A percentile compares a stretch with the other conserved stretches of the same genome.
Conservation (phyloP, 495 filamentous ascomycete genomes). For the Endocarpon pusillum region DNA sequence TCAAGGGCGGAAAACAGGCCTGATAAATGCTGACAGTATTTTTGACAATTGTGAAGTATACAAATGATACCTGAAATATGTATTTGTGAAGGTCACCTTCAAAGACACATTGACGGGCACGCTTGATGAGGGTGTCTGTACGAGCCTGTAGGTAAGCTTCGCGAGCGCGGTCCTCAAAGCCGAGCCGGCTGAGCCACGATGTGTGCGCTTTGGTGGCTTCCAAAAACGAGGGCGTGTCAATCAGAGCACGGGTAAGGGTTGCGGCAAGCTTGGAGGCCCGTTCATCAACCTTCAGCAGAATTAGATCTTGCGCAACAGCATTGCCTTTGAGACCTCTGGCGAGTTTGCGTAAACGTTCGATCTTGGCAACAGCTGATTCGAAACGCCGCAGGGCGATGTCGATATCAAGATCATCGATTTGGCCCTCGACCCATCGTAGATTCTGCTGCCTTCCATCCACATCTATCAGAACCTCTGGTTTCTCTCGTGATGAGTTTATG, state of each 20-base stretch:
- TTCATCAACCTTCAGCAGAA: conserved; percentile 76
- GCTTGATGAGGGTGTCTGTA: conserved; percentile 53
- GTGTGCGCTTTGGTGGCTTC: conserved; percentile 58
- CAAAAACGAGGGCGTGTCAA: conserved; percentile 53
- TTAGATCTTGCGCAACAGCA: conserved; percentile 67
- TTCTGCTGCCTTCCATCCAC: conserved; percentile 94
- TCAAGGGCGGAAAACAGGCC: conserved; percentile 65
- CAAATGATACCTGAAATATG: conserved; percentile 88
- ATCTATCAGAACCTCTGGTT: conserved; percentile 64
- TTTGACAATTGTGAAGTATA: conserved; percentile 85
- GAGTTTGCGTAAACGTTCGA: conserved; percentile 68
- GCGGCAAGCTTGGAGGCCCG: conserved; percentile 63
- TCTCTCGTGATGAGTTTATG: conserved; percentile 41
- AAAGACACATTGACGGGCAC: conserved; percentile 82
- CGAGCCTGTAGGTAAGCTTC: conserved; percentile 73
- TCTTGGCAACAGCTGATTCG: conserved; percentile 60
- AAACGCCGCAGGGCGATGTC: conserved; percentile 84
- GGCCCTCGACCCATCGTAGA: conserved; percentile 82
- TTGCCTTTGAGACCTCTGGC: conserved; percentile 71
- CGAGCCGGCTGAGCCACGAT: conserved; percentile 65
- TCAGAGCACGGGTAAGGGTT: conserved; percentile 53
- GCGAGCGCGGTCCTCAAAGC: conserved; percentile 76
- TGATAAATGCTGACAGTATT: conserved; percentile 84
- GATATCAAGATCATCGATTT: conserved; percentile 93
- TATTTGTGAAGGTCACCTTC: conserved; percentile 82